A percentile compares a stretch with the other conserved stretches of the same genome.
Evolutionary conservation across 2,329 filamentous ascomycete genomes (phyloP).

Genomic region (Aspergillus costaricaensis): DNA sequence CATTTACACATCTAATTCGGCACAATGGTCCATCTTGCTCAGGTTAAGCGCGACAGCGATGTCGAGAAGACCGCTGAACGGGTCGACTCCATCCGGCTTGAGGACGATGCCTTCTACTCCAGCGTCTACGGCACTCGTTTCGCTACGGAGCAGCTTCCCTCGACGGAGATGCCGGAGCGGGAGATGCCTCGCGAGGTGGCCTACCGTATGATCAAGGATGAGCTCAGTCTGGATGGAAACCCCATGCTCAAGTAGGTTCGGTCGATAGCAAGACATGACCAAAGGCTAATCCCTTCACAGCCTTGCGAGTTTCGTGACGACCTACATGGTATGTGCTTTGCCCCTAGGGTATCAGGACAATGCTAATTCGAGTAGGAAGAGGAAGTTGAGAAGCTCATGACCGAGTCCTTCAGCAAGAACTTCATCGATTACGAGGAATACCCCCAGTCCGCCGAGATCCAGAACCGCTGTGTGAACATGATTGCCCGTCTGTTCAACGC

Average conservation of each 20-base stretch:
- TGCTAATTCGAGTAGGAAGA: constrained; percentile 65
- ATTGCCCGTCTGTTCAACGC: constrained; percentile 88
- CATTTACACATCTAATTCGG: not conserved
- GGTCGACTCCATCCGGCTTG: constrained; percentile 51
- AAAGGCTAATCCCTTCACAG: constrained; percentile 46
- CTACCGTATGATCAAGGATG: constrained; percentile 97
- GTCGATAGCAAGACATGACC: not conserved
- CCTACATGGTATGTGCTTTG: constrained; percentile 73
- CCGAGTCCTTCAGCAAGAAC: constrained; percentile 89
- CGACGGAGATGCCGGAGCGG: constrained; percentile 79
- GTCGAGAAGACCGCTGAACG: constrained; percentile 40
- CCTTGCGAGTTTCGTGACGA: constrained; percentile 90
- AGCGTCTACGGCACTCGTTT: constrained; percentile 88
- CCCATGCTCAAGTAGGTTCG: constrained; percentile 66
- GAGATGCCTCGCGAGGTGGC: constrained; percentile 92
- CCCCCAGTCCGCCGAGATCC: constrained; percentile 77
- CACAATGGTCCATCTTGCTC: constrained; percentile 46
- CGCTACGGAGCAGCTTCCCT: constrained; percentile 76
- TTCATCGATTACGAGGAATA: constrained; percentile 91
- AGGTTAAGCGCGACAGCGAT: constrained; percentile 41
- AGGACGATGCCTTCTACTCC: constrained; percentile 60
- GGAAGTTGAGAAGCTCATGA: constrained; percentile 94
- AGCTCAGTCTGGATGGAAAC: constrained; percentile 86
- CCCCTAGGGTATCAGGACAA: not conserved
- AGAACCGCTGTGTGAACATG: constrained; percentile 90